Base-by-base conservation (phyloP, 192 early-diverging fungal species). In the Spinellus fusiger region DNA sequence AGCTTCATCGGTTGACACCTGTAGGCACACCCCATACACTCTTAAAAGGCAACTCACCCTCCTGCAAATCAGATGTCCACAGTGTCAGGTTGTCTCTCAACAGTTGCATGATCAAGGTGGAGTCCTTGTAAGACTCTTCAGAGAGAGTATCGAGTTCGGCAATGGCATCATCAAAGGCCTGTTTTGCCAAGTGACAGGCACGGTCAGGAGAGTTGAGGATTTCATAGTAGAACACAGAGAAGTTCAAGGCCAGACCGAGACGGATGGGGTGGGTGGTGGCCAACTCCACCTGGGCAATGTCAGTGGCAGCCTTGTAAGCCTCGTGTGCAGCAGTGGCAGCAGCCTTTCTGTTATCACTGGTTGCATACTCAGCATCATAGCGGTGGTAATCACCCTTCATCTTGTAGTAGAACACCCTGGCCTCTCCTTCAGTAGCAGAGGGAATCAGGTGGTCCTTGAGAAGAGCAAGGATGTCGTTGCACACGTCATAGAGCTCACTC, bases 311-410 rank as follows among this genome's bases (percentile, higher is more conserved):
- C 80, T 96, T 88, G 82, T 98, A 98, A 23, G 95, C 88, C 66
- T 90, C 83, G 79, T 92, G 84, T 59, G 95, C 90, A 51, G 83
- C 70, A 38, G 81, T 76, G 48, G 93, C 84, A 49, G 93, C 88
- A 22, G 80, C 82, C 76, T 89, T 84, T 65, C 92, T 83, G 70
- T 85, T 80, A 60, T 93, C 91, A 61, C 81, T 90, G 27, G 85
- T 84, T 66, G 89, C 86, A 73, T 95, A 98, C 80, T 98, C 95
- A 67, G 95, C 95, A 54, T 96, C 85, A 82, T 98, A 98, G 73
- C 95, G 90, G 84, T 93, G 87, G 84, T 98, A 98, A 79, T 98
- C 95, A 57, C 94, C 96, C 86, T 95, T 87, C 96, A 98, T 96
- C 86, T 98, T 98, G 84, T 89, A 93, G 83, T 96, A 98, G 83